Evolutionary conservation across 2,329 filamentous ascomycete genomes (phyloP), one percentile per base, ranked within the genome.

Genomic region (Rhytidhysteron rufulum): DNA sequence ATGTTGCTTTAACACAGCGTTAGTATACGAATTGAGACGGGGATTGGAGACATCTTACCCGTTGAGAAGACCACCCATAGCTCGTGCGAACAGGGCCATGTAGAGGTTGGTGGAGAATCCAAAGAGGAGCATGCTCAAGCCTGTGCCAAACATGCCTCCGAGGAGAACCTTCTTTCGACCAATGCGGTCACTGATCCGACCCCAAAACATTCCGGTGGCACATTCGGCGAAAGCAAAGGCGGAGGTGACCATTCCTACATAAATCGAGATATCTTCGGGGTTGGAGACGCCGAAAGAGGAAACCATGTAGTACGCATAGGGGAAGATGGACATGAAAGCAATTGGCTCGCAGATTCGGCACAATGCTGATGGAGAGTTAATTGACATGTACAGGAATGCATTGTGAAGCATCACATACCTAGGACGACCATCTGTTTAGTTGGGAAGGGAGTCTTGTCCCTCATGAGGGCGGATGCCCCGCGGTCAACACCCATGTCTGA

Each of bases 301-400:
- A 54, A 97, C 85, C 93, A 98, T 97, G 73, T 86, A 91, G 72
- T 95, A 97, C 54, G 95, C 89, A 67, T 97, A 98, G 2, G 93
- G 93, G 63, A 98, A 97, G 54, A 97, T 96, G 39, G 90, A 96
- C 88, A 96, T 97, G 75, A 98, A 97, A 5, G 93, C 93, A 66
- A 98, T 97, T 38, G 93, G 93, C 65, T 98, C 93, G 74, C 89
- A 96, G 72, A 98, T 91, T 60, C 93, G 85, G 70, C 90, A 95
- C 59, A 95, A 77, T 33, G 89, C 90, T 94, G 48, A 20, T 17
- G 17, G 19, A 18, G 16, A 16, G 15, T 8, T 29, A 34, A 17
- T 19, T 22, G 13, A 38, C 25, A 4, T 34, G 32, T 5, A 34
- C 13, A 13, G 32, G 6, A 21, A 34, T 21, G 15, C n/a, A n/a